Evolutionary conservation across 2,329 filamentous ascomycete species (phyloP).

Genomic region (Colletotrichum shisoi): DNA sequence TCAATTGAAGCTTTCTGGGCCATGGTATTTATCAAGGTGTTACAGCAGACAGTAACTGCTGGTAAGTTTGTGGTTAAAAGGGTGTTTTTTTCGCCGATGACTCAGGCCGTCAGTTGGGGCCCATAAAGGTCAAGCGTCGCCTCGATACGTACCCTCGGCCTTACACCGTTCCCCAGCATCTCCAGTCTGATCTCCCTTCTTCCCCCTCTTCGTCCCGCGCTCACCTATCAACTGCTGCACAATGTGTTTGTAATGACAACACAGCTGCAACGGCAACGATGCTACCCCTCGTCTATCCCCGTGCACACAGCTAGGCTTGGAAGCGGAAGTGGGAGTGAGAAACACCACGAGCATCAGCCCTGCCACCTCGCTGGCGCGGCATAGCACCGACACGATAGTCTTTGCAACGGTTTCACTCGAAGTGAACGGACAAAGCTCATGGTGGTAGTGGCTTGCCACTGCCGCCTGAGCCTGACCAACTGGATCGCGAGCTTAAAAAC

Average conservation of each 20-base stretch:
- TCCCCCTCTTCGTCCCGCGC: background rate
- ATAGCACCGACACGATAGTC: conserved; percentile 25
- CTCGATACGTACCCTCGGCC: too few species aligned
- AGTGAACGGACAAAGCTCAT: conserved; percentile 24
- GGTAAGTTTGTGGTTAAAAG: too few species aligned
- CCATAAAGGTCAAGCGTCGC: too few species aligned
- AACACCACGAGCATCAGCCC: conserved; percentile 18
- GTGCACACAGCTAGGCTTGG: background rate
- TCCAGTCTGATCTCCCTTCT: conserved; percentile 1
- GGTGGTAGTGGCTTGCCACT: conserved; percentile 29
- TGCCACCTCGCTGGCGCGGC: background rate
- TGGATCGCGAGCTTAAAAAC: background rate
- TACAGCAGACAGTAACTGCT: too few species aligned
- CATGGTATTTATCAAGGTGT: too few species aligned
- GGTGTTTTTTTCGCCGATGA: too few species aligned
- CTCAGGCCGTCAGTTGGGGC: too few species aligned
- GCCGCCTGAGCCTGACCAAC: conserved; percentile 23
- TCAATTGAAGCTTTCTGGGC: too few species aligned
- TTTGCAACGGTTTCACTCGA: conserved; percentile 29
- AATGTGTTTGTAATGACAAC: background rate
- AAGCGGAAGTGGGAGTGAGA: conserved; percentile 3
- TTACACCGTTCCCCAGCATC: background rate
- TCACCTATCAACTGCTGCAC: background rate
- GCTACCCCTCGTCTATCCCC: background rate
- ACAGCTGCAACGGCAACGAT: background rate